These are phyloP conservation scores for Trematosphaeria pertusa DNA, from an alignment of 2,329 filamentous ascomycete species.

Conservation along the genomic window DNA sequence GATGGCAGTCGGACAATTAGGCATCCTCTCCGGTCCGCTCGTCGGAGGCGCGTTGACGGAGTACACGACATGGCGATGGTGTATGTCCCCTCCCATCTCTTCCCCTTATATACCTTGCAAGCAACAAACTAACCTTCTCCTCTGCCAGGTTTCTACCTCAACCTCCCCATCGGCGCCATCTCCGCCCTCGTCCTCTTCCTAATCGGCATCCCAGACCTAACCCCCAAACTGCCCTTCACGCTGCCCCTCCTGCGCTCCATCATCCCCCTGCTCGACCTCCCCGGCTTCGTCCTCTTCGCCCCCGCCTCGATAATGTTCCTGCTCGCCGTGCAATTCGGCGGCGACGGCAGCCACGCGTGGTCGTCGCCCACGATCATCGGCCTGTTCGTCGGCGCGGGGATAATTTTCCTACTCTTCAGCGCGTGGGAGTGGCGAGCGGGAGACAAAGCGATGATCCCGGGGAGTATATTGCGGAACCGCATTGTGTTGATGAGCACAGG, in stretches of 20 bases:
- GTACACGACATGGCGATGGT: conserved; percentile 49
- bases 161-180: conserved; percentile 55
- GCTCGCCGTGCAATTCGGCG: conserved; percentile 35
- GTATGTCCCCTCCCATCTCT: conserved; percentile 11
- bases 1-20: conserved; percentile 30
- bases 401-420: conserved; percentile 36
- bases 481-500: conserved; percentile 33
- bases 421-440: conserved; percentile 42
- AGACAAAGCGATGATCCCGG: conserved; percentile 43
- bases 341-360: conserved; percentile 40
- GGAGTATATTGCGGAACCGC: conserved; percentile 15
- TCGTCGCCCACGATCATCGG: conserved; percentile 37
- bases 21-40: conserved; percentile 46
- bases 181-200: conserved; percentile 35
- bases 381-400: conserved; percentile 41
- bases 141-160: conserved; percentile 46
- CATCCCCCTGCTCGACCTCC: conserved; percentile 21
- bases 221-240: conserved; percentile 6
- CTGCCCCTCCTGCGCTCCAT: conserved; percentile 13
- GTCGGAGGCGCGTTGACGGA: conserved; percentile 50
- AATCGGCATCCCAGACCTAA: conserved; percentile 31
- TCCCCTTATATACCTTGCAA: not conserved
- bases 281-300: conserved; percentile 22
- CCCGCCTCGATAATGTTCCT: conserved; percentile 14
- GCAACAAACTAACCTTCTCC: not conserved